Evolutionary conservation across 768 basidiomycete genomes (phyloP), one percentile per base, ranked within the genome.

Genomic region (Mycena latifolia): DNA sequence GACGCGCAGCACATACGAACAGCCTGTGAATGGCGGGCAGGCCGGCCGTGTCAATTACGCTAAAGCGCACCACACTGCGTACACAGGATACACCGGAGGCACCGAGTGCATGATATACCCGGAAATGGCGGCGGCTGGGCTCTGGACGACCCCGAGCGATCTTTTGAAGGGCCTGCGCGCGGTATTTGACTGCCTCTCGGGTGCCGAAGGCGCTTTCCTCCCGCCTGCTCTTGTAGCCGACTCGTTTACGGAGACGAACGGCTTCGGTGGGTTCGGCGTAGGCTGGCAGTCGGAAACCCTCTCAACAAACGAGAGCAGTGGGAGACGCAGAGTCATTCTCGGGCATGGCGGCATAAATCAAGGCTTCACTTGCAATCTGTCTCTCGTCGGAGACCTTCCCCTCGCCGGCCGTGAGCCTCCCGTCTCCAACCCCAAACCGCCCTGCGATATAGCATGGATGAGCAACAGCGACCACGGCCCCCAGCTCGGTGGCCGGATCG

Each of bases 131-230:
- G 65, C 65, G 2, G 65, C 58, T 7, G 65, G 58, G 24, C 58
- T 66, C 22, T 60, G 58, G 46, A 55, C 65, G 4, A 66, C 65
- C 11, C 65, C 58, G 12, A 66, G 45, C 33, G 58, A 66, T 29
- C 5, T 60, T 15, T 50, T 55, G 7, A 54, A 60, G 28, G 65
- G 58, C 10, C 57, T 65, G 25, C 56, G 64, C 17, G 57, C 27
- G 27, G 64, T 65, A 18, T 65, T 56, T 45, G 64, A 60, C 35
- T 54, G 64, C n/a, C 43, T 65, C 11, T 45, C 57, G 2, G 57
- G 64, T n/a, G 6, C 41, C 17, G 24, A 35, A 14, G 51, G 53
- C 22, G 17, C 43, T 10, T 60, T 59, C 37, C 57, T 65, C 31
- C 64, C 64, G 15, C 51, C 56, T 8, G 43, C 51, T 11, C 64